Evolutionary conservation across 1,284 basidiomycete species (phyloP).

Genomic region (Pseudozyma tsukubaensis): DNA sequence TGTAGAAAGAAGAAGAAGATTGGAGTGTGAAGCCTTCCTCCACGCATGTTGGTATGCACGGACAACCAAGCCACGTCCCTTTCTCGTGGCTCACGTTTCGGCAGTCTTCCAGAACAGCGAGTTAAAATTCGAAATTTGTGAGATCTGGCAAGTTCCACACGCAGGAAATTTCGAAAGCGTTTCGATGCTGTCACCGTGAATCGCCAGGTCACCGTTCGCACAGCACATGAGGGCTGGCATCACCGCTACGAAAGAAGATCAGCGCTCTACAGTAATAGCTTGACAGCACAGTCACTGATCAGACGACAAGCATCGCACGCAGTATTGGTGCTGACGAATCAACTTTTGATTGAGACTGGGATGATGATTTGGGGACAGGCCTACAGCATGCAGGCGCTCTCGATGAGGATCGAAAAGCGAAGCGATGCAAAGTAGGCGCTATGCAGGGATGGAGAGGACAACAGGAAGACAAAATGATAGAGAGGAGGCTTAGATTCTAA

Average conservation of each 20-base stretch:
- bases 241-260: too few species aligned
- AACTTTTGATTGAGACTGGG: constrained; percentile 2
- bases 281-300: neutral
- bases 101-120: constrained; percentile 20
- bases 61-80: constrained; percentile 9
- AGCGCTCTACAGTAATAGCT: too few species aligned
- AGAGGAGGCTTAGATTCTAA: too few species aligned
- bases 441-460: too few species aligned
- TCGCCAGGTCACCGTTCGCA: too few species aligned
- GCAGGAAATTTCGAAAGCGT: neutral
- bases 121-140: neutral
- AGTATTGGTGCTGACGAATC: neutral
- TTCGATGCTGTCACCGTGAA: constrained; percentile 1
- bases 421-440: neutral
- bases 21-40: neutral
- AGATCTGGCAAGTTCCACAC: constrained; percentile 1
- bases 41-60: constrained; percentile 22
- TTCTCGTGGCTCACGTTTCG: constrained; percentile 4
- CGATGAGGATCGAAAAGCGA: constrained; percentile 60
- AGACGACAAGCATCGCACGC: neutral
- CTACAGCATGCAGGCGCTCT: constrained; percentile 49
- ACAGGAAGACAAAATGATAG: too few species aligned
- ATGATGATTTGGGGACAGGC: constrained; percentile 27
- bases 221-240: too few species aligned
- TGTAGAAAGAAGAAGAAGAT: neutral